Evolutionary conservation across 331 rosid genomes (phyloP).

Genomic region (Cydonia oblonga): DNA sequence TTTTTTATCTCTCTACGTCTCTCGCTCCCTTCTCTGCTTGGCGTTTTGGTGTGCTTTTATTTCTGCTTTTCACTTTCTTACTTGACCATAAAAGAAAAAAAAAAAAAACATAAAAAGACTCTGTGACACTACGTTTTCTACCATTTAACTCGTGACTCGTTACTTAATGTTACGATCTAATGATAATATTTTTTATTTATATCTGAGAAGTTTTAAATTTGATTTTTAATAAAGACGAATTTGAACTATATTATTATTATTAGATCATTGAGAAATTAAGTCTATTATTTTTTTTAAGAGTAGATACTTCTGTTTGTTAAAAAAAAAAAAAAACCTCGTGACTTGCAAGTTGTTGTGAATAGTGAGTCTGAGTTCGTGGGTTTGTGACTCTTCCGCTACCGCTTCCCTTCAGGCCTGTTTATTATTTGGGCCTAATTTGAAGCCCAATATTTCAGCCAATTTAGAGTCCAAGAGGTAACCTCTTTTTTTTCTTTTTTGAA

Average conservation of each 20-base stretch:
- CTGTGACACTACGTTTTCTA: neutral
- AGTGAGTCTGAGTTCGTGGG: too few relatives aligned
- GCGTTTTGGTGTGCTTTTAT: neutral
- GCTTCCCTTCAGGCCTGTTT: neutral
- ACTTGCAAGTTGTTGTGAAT: too few relatives aligned
- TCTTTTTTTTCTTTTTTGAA: too few relatives aligned
- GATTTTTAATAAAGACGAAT: rapidly evolving
- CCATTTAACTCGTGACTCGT: neutral
- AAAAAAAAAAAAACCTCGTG: too few relatives aligned
- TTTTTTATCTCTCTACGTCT: neutral
- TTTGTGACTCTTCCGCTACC: neutral
- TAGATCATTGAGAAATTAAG: rapidly evolving
- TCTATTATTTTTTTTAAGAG: too few relatives aligned
- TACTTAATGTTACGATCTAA: rapidly evolving
- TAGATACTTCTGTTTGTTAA: too few relatives aligned
- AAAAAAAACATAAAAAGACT: too few relatives aligned
- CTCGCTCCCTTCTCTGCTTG: neutral
- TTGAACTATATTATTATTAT: rapidly evolving
- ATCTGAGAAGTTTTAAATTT: too few relatives aligned
- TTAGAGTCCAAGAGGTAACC: too few relatives aligned
- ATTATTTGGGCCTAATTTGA: neutral
- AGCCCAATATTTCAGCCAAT: neutral
- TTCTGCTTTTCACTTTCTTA: neutral
- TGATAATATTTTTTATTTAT: too few relatives aligned
- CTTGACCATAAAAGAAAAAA: too few relatives aligned